These are phyloP conservation scores for Candida germanica DNA, from an alignment of 805 yeast species.

Conservation along the genomic window DNA sequence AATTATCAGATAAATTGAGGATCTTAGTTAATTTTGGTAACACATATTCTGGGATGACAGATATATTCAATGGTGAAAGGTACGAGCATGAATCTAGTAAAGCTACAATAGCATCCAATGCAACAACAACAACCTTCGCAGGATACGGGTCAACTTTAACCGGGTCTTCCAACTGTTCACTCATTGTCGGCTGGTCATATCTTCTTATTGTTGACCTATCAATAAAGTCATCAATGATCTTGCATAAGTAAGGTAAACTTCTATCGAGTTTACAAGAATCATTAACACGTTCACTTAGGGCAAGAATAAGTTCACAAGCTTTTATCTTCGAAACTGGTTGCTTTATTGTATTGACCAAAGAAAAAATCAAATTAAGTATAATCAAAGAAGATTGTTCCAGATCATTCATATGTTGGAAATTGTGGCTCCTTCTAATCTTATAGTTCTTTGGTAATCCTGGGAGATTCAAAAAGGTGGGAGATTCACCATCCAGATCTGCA, in stretches of 20 bases:
- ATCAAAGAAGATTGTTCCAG: conserved; percentile 52
- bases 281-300: conserved; percentile 68
- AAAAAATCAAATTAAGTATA: conserved; percentile 53
- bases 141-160: conserved; percentile 19
- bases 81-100: conserved; percentile 59
- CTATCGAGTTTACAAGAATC: conserved; percentile 88
- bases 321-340: conserved; percentile 58
- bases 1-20: conserved; percentile 7
- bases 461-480: conserved; percentile 34
- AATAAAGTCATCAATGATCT: conserved; percentile 62
- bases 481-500: conserved; percentile 4
- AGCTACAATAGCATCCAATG: conserved; percentile 65
- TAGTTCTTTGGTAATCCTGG: conserved; percentile 51
- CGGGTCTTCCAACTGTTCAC: neutral
- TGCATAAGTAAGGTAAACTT: conserved; percentile 73
- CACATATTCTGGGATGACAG: conserved; percentile 78
- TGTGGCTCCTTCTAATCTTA: conserved; percentile 27
- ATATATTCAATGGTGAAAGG: conserved; percentile 71
- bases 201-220: conserved; percentile 3
- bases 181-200: conserved; percentile 1
- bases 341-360: conserved; percentile 59
- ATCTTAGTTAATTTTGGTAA: conserved; percentile 54
- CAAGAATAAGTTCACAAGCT: conserved; percentile 74
- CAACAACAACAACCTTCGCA: conserved; percentile 62
- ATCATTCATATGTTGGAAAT: conserved; percentile 11